These are phyloP conservation scores for Selaginella moellendorffii DNA, from an alignment of 75 land plant genomes.

Conservation along the genomic window DNA sequence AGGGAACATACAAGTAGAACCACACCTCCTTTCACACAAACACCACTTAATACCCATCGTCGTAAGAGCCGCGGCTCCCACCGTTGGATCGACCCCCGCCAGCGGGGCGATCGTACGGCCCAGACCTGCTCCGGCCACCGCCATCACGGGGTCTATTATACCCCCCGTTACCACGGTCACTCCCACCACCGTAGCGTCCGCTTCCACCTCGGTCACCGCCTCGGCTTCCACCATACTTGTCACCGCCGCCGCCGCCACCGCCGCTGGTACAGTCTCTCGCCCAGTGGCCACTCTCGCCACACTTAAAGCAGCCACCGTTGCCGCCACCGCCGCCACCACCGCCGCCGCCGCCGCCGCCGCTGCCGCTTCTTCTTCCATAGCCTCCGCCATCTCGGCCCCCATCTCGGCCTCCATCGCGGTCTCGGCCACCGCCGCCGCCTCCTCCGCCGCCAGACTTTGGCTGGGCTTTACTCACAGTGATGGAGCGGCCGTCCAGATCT, in stretches of 20 bases:
- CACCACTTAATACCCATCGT: conserved; percentile 17
- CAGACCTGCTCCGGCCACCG: conserved; percentile 8
- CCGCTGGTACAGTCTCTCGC: conserved; percentile 17
- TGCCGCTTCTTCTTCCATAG: neutral
- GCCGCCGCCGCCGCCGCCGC: conserved; percentile 12
- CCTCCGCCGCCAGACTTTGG: conserved; percentile 40
- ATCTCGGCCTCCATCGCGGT: conserved; percentile 17
- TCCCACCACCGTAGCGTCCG: neutral
- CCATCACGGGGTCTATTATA: neutral
- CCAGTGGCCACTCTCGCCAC: conserved; percentile 17
- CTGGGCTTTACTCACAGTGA: conserved; percentile 64
- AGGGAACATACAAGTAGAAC: no score
- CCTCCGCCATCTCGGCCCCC: conserved; percentile 22
- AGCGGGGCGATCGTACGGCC: conserved; percentile 20
- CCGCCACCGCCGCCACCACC: conserved; percentile 19
- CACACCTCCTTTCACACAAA: no score
- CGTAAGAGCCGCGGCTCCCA: conserved; percentile 5
- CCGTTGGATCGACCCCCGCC: conserved; percentile 9
- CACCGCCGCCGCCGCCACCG: conserved; percentile 24
- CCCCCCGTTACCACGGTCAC: neutral
- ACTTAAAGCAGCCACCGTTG: conserved; percentile 9
- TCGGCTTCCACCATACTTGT: conserved; percentile 16
- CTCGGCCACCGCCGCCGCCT: conserved; percentile 28
- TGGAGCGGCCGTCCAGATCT: conserved; percentile 50
- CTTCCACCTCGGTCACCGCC: conserved; percentile 6